Evolutionary conservation across 768 basidiomycete species (phyloP).

Genomic region (Psilocybe sp.): DNA sequence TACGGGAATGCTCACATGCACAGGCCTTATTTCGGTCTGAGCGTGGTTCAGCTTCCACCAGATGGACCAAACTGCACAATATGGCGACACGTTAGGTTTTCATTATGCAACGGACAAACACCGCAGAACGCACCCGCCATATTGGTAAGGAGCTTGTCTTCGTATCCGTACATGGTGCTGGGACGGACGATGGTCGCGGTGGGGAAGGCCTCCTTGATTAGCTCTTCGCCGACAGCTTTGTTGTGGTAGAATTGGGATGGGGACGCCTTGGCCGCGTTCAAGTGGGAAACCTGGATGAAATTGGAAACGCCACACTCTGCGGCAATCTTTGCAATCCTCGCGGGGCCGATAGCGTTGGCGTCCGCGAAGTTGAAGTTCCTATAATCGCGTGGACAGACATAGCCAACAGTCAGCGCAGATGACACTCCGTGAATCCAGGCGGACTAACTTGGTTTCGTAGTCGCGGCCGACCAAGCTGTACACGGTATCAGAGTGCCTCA

Average conservation of each 20-base stretch:
- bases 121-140: conserved; percentile 67
- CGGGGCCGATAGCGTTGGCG: conserved; percentile 82
- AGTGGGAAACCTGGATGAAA: conserved; percentile 91
- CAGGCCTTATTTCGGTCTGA: conserved; percentile 84
- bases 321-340: conserved; percentile 82
- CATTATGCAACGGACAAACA: conserved; percentile 6
- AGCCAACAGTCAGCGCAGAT: conserved; percentile 6
- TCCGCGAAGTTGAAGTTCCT: conserved; percentile 88
- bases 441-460: conserved; percentile 87
- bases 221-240: conserved; percentile 88
- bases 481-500: conserved; percentile 93
- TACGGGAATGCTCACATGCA: conserved; percentile 63
- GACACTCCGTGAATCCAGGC: conserved; percentile 2
- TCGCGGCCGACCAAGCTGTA: conserved; percentile 95
- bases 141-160: conserved; percentile 91
- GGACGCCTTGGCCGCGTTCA: conserved; percentile 83
- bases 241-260: conserved; percentile 81
- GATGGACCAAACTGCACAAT: conserved; percentile 73
- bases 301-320: conserved; percentile 75
- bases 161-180: conserved; percentile 84
- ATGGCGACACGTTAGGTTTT: conserved; percentile 7
- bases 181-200: conserved; percentile 88
- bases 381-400: background rate
- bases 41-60: conserved; percentile 94
- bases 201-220: conserved; percentile 80